These are phyloP conservation scores for Emmonsiellopsis sp. DNA, from an alignment of 2,329 filamentous ascomycete species.

Conservation along the genomic window DNA sequence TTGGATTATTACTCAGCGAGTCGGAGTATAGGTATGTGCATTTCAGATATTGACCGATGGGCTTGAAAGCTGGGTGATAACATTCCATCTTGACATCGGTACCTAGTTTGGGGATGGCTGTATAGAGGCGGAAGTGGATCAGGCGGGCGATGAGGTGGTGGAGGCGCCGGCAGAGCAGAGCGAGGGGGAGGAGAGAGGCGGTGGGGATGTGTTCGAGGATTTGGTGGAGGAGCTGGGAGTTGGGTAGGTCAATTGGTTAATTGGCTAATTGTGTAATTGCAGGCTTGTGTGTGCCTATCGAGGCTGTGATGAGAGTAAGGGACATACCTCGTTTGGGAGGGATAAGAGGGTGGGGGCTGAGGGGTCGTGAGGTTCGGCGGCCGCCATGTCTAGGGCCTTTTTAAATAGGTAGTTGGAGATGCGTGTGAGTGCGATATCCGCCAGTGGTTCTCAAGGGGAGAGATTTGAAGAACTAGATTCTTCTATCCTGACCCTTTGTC, in stretches of 20 bases:
- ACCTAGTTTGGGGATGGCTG: constrained; percentile 45
- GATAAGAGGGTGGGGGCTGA: background rate
- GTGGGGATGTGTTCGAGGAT: constrained; percentile 22
- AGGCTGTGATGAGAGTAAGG: background rate
- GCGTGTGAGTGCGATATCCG: too few species aligned
- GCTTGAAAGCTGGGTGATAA: constrained; percentile 62
- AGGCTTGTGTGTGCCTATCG: background rate
- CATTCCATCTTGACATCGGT: constrained; percentile 66
- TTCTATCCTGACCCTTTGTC: too few species aligned
- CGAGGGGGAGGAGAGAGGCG: constrained; percentile 47
- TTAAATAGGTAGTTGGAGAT: background rate
- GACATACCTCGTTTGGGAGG: constrained; percentile 4
- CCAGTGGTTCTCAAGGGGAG: too few species aligned
- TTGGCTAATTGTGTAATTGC: background rate
- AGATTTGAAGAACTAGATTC: too few species aligned
- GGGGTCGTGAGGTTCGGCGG: background rate
- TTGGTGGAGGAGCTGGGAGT: background rate
- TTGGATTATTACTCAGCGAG: constrained; percentile 39
- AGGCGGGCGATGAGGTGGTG: constrained; percentile 55
- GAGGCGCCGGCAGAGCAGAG: constrained; percentile 54
- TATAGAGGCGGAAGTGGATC: constrained; percentile 54
- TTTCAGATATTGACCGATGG: constrained; percentile 59
- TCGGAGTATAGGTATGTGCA: constrained; percentile 61
- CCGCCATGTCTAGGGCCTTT: background rate
- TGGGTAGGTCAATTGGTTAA: background rate